Evolutionary conservation across 2,329 filamentous ascomycete genomes (phyloP), one percentile per base, ranked within the genome.

Genomic region (Fusarium foetens): DNA sequence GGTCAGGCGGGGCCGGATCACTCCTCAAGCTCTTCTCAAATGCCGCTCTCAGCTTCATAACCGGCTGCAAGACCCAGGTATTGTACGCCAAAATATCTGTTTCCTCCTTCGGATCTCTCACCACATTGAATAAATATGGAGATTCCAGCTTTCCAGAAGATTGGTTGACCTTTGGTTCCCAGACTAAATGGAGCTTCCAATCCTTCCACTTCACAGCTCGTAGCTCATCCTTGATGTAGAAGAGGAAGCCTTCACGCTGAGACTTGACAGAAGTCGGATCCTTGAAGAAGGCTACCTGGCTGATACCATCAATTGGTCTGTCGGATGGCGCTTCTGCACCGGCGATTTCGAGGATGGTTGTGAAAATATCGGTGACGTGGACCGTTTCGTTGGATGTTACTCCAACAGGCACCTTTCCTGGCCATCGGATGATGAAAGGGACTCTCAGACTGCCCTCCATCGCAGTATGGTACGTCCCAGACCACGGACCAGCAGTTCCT

Each of bases 381-480:
- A 81, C 79, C 21, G 76, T 80, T 6, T 76, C 73, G 45, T 81
- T 81, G 9, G 78, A 78, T 0, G 71, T 79, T 0, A 70, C 63
- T 0, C 70, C 72, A 16, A 66, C 46, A 0, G 80, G 80, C 0
- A 81, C 79, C 0, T 72, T 57, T 3, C 78, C 77, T 1, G 79
- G 79, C 80, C 80, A 81, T 6, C 78, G 65, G 5, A 81, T 70
- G n/a, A 81, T 81, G 55, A 78, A 81, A 0, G 80, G 80, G 1
- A 81, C 80, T 6, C 80, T 75, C 2, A 81, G 49, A 5, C 80
- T 80, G 1, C 80, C 79, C 36, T 81, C 80, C 80, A 81, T 81
- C 3, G 80, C 79, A 0, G 79, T 81, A 29, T 81, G 79, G 23
- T 81, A 81, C 0, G 80, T 81, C 2, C 80, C 80, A 1, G 76